These are phyloP conservation scores for Starmerella sirachaensis DNA, from an alignment of 805 yeast species.

Conservation along the genomic window DNA sequence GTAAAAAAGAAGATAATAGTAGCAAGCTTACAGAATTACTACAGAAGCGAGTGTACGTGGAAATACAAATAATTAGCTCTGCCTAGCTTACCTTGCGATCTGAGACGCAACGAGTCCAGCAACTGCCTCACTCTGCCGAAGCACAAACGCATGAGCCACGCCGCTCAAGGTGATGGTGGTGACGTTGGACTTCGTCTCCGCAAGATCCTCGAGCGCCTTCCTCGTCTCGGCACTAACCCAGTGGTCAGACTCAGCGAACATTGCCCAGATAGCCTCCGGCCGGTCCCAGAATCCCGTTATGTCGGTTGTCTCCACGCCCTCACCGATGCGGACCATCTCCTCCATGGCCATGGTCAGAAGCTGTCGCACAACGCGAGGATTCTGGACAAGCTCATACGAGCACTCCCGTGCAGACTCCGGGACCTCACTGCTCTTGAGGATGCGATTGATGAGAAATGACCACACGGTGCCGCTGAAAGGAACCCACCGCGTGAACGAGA, in stretches of 20 bases:
- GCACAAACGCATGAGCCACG: constrained; percentile 51
- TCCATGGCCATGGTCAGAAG: constrained; percentile 45
- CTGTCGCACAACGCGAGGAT: constrained; percentile 40
- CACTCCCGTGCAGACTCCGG: constrained; percentile 7
- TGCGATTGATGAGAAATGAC: neutral
- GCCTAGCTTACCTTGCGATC: constrained; percentile 1
- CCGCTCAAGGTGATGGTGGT: constrained; percentile 30
- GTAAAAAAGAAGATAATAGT: too few species aligned
- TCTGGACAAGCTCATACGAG: constrained; percentile 29
- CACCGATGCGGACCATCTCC: constrained; percentile 43
- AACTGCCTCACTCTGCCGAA: constrained; percentile 39
- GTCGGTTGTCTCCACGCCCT: constrained; percentile 28
- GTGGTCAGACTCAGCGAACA: constrained; percentile 48
- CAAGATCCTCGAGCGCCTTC: constrained; percentile 30
- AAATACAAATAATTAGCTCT: too few species aligned
- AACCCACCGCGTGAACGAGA: constrained; percentile 4
- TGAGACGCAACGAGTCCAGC: constrained; percentile 27
- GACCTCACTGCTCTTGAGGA: constrained; percentile 13
- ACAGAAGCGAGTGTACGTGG: too few species aligned
- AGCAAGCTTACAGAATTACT: neutral
- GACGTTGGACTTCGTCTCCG: constrained; percentile 29
- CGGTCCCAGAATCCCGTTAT: constrained; percentile 38
- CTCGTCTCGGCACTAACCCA: constrained; percentile 52
- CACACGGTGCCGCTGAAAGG: constrained; percentile 6
- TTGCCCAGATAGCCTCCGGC: constrained; percentile 38